Evolutionary conservation across 2,329 filamentous ascomycete species (phyloP).

Genomic region (Tolypocladium tropicale): DNA sequence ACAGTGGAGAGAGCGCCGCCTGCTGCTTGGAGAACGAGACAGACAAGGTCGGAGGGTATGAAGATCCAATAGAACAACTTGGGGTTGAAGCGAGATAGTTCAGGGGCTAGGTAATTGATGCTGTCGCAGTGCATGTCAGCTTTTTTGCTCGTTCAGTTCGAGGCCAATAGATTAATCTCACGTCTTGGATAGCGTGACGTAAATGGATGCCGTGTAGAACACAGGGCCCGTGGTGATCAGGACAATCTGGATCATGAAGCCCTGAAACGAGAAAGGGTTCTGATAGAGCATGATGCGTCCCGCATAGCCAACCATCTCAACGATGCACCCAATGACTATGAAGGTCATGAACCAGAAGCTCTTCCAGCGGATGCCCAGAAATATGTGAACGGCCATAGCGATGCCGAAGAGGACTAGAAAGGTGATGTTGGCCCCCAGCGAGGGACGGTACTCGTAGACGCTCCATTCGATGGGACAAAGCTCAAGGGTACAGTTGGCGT

Average conservation of each 20-base stretch:
- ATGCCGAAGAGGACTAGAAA: slow-evolving; percentile 31
- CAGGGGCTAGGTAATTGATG: slow-evolving; percentile 26
- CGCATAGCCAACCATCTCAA: slow-evolving; percentile 50
- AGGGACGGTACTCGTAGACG: slow-evolving; percentile 31
- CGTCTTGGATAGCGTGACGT: slow-evolving; percentile 44
- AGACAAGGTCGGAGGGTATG: slow-evolving; percentile 43
- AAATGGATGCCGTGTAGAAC: slow-evolving; percentile 48
- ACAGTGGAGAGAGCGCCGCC: slow-evolving; percentile 41
- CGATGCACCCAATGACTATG: slow-evolving; percentile 42
- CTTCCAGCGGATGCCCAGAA: slow-evolving; percentile 27
- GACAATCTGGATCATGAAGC: slow-evolving; percentile 53
- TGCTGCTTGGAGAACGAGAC: slow-evolving; percentile 43
- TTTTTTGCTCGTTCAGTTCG: background rate
- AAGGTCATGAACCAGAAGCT: slow-evolving; percentile 32
- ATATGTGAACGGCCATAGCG: slow-evolving; percentile 28
- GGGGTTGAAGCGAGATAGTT: slow-evolving; percentile 30
- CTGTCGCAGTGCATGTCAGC: slow-evolving; percentile 13
- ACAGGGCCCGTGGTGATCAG: slow-evolving; percentile 30
- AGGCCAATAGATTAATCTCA: slow-evolving; percentile 7
- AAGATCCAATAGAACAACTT: slow-evolving; percentile 32
- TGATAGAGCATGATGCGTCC: slow-evolving; percentile 45
- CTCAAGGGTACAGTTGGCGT: slow-evolving; percentile 35
- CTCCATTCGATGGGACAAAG: slow-evolving; percentile 30
- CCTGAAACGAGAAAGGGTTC: slow-evolving; percentile 45
- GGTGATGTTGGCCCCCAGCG: slow-evolving; percentile 32